Evolutionary conservation across 1,284 basidiomycete genomes (phyloP).

Genomic region (Moesziomyces parantarcticus): DNA sequence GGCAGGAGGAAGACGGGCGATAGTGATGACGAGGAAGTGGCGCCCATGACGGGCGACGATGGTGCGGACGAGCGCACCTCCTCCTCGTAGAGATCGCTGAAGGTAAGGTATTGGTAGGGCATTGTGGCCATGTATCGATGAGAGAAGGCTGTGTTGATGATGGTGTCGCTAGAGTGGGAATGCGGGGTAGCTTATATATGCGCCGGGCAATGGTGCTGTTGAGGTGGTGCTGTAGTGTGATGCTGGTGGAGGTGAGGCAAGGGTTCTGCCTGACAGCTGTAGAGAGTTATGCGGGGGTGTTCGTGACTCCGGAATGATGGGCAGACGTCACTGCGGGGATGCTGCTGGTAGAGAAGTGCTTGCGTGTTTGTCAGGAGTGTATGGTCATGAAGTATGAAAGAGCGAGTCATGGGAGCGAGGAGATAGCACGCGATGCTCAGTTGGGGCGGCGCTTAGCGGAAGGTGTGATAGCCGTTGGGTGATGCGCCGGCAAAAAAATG

Average conservation of each 20-base stretch:
- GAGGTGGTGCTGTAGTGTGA: not conserved
- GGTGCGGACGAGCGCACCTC: slow-evolving; percentile 37
- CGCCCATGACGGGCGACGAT: slow-evolving; percentile 35
- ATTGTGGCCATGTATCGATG: slow-evolving; percentile 9
- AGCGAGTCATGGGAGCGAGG: not conserved
- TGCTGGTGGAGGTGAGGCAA: slow-evolving; percentile 5
- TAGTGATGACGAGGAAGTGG: slow-evolving; percentile 9
- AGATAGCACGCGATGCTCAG: not conserved
- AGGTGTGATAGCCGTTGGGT: not conserved
- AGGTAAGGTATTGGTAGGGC: slow-evolving; percentile 48
- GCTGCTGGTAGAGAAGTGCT: not conserved
- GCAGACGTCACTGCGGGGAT: not conserved
- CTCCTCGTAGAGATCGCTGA: slow-evolving; percentile 51
- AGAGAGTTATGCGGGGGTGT: no score
- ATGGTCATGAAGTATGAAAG: not conserved
- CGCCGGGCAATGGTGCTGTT: not conserved
- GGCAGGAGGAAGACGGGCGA: slow-evolving; percentile 40
- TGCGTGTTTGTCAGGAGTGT: not conserved
- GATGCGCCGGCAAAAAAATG: not conserved
- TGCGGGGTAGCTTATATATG: slow-evolving; percentile 1
- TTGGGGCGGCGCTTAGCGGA: not conserved
- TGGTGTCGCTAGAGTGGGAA: not conserved
- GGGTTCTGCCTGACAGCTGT: not conserved
- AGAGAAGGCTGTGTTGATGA: not conserved
- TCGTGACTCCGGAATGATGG: not conserved